Percentiles rank a stretch among this genome's conserved stretches.
These are phyloP conservation scores for Corrigiola litoralis DNA, from an alignment of 179 eudicot genomes.

Conservation along the genomic window DNA sequence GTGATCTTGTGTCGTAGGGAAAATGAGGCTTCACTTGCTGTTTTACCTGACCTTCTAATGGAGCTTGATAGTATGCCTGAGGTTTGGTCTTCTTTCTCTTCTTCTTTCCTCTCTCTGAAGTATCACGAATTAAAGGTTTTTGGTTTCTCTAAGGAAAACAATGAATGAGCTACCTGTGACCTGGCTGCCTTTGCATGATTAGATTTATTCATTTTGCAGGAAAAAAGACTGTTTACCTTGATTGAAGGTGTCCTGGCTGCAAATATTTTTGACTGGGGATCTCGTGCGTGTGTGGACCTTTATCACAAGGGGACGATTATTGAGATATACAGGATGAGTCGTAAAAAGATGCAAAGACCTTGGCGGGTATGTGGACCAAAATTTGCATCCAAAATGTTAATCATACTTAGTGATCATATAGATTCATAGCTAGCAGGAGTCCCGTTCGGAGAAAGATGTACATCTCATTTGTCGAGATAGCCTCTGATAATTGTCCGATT, in stretches of 20 bases:
- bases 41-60: slow-evolving; percentile 76
- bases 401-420: not conserved
- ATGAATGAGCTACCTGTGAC: not conserved
- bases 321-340: slow-evolving; percentile 97
- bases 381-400: not conserved
- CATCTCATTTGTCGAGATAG: not conserved
- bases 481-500: not conserved
- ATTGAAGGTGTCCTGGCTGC: slow-evolving; percentile 99
- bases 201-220: slow-evolving; percentile 37
- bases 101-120: not conserved
- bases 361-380: slow-evolving; percentile 64
- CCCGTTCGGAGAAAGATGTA: not conserved
- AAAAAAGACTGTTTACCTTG: slow-evolving; percentile 65
- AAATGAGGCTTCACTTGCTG: slow-evolving; percentile 98
- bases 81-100: slow-evolving; percentile 35
- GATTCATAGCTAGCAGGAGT: not conserved
- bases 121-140: not conserved
- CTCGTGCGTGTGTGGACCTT: slow-evolving; percentile 98
- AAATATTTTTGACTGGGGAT: slow-evolving; percentile 98
- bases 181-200: not conserved
- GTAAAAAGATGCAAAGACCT: slow-evolving; percentile 95
- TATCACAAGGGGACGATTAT: slow-evolving; percentile 94
- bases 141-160: not conserved
- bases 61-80: slow-evolving; percentile 93
- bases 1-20: slow-evolving; percentile 45